These are phyloP conservation scores for Leptodermis oblonga DNA, from an alignment of 257 asterid species.

Conservation along the genomic window DNA sequence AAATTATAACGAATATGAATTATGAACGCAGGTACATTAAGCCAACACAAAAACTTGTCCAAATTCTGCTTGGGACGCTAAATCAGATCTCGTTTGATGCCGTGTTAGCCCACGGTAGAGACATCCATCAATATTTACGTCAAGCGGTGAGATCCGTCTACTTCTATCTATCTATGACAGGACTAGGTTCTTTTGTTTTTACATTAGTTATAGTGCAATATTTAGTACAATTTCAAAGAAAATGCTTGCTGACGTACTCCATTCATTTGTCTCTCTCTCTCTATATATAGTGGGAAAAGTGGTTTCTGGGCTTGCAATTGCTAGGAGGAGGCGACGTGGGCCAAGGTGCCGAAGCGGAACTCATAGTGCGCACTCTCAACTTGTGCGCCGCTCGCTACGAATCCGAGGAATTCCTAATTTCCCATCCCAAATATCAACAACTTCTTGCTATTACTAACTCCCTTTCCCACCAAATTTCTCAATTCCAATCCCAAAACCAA, in stretches of 20 bases:
- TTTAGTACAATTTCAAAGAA: neutral
- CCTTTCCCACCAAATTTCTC: constrained; percentile 41
- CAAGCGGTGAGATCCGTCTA: constrained; percentile 53
- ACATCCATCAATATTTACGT: constrained; percentile 42
- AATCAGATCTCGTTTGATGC: constrained; percentile 63
- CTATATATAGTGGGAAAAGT: constrained; percentile 57
- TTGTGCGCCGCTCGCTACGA: constrained; percentile 11
- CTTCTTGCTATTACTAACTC: constrained; percentile 33
- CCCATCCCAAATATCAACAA: constrained; percentile 43
- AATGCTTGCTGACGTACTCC: constrained; percentile 6
- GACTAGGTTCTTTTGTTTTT: neutral
- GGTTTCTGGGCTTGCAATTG: constrained; percentile 50
- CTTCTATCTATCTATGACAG: too few relatives aligned
- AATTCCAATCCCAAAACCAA: constrained; percentile 25
- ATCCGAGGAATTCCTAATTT: constrained; percentile 25
- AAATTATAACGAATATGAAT: neutral
- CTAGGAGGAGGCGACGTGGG: constrained; percentile 19
- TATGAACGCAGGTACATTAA: constrained; percentile 31
- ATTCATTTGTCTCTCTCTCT: neutral
- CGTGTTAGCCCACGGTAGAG: constrained; percentile 50
- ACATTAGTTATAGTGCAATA: neutral
- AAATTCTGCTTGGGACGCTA: constrained; percentile 38
- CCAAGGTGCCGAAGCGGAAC: constrained; percentile 48
- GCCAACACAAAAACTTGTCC: constrained; percentile 36
- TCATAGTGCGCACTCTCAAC: constrained; percentile 45